These are phyloP conservation scores for Sporisorium scitamineum DNA, from an alignment of 1,284 basidiomycete species.

Conservation along the genomic window DNA sequence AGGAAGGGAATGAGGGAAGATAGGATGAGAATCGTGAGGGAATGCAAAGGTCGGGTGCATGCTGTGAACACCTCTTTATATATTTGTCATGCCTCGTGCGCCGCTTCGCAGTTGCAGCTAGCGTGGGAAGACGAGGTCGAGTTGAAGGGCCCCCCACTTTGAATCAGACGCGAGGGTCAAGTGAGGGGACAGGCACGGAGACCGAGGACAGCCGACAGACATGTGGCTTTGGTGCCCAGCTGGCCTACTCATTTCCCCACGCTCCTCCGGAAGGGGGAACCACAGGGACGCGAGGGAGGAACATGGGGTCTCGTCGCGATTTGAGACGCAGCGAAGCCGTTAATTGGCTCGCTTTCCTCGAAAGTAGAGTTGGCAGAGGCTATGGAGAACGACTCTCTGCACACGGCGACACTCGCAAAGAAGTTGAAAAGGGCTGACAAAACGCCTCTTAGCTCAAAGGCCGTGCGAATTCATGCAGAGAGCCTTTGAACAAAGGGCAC, in stretches of 20 bases:
- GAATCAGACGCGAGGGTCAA: neutral
- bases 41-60: neutral
- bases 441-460: neutral
- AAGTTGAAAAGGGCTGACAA: neutral
- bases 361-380: neutral
- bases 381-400: no score
- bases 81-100: neutral
- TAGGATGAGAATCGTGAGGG: no score
- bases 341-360: neutral
- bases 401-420: no score
- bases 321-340: neutral
- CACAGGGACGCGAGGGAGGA: conserved; percentile 1
- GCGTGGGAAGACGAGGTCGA: neutral
- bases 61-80: conserved; percentile 1
- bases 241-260: neutral
- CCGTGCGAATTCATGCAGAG: neutral
- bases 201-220: no score
- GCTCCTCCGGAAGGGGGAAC: no score
- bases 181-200: conserved; percentile 7
- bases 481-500: neutral
- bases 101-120: no score
- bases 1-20: neutral
- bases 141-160: neutral
- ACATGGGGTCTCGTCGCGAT: neutral
- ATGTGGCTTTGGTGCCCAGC: conserved; percentile 13